These are phyloP conservation scores for Smittium mucronatum DNA, from an alignment of 371 early-diverging fungal genomes.

Conservation along the genomic window DNA sequence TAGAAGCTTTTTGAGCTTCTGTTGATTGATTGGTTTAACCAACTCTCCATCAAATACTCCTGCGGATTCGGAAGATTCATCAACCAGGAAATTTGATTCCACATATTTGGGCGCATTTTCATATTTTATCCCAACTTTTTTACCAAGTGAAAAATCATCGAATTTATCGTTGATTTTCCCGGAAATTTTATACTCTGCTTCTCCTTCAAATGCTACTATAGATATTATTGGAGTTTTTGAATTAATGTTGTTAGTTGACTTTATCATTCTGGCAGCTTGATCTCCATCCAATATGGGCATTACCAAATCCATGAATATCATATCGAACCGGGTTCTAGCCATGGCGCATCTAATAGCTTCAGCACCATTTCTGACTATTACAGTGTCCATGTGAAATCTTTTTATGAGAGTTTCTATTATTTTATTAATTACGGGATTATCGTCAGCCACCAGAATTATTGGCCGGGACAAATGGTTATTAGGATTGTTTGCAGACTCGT, in stretches of 20 bases:
- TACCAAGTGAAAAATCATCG: neutral
- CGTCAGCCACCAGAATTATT: conserved; percentile 58
- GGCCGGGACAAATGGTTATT: neutral
- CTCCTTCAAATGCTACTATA: conserved; percentile 52
- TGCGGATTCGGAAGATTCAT: neutral
- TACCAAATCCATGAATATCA: conserved; percentile 85
- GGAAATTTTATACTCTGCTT: conserved; percentile 11
- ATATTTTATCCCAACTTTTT: neutral
- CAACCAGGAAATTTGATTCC: neutral
- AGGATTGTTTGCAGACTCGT: neutral
- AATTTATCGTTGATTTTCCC: neutral
- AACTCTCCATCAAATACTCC: conserved; percentile 10
- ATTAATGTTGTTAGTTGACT: conserved; percentile 74
- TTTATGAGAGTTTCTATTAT: conserved; percentile 72
- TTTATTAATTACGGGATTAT: conserved; percentile 77
- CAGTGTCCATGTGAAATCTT: conserved; percentile 48
- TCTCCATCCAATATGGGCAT: conserved; percentile 93
- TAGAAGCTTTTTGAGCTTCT: conserved; percentile 1
- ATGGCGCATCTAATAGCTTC: conserved; percentile 80
- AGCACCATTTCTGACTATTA: conserved; percentile 74
- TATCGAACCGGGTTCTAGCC: conserved; percentile 74
- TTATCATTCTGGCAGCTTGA: conserved; percentile 84
- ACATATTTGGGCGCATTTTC: neutral
- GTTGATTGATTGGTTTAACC: conserved; percentile 6
- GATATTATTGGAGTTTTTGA: conserved; percentile 57